These are phyloP conservation scores for Gillenia trifoliata DNA, from an alignment of 306 rosid species.

Conservation along the genomic window DNA sequence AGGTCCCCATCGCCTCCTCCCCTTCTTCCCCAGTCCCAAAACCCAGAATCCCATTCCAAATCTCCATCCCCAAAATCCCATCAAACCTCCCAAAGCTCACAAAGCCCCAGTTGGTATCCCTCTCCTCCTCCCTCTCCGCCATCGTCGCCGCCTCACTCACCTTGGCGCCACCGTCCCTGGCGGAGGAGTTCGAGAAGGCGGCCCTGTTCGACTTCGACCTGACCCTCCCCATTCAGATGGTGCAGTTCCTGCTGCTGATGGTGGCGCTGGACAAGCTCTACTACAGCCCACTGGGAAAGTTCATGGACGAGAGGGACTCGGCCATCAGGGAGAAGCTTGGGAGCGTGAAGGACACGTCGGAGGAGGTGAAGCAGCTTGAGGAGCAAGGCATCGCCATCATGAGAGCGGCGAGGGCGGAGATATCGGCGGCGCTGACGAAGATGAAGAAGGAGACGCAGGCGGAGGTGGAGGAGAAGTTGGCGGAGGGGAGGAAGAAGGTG, in stretches of 20 bases:
- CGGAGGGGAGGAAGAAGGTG: conserved; percentile 74
- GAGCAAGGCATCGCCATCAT: conserved; percentile 65
- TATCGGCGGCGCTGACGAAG: conserved; percentile 70
- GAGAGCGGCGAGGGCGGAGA: conserved; percentile 87
- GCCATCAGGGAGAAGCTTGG: conserved; percentile 68
- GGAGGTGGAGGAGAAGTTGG: conserved; percentile 76
- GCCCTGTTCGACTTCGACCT: conserved; percentile 90
- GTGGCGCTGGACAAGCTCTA: conserved; percentile 75
- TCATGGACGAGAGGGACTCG: conserved; percentile 86
- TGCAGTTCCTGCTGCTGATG: conserved; percentile 72
- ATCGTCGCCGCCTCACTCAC: conserved; percentile 46
- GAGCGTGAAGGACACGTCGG: conserved; percentile 79
- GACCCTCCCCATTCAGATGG: conserved; percentile 74
- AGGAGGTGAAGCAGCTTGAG: conserved; percentile 77
- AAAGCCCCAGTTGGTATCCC: conserved; percentile 25
- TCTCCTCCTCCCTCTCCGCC: conserved; percentile 45
- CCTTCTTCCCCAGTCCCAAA: conserved; percentile 26
- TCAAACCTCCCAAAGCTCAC: conserved; percentile 24
- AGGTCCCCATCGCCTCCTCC: conserved; percentile 33
- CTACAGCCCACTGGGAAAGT: conserved; percentile 72
- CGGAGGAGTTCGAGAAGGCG: conserved; percentile 67
- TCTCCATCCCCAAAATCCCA: conserved; percentile 50
- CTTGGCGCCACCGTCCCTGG: conserved; percentile 59
- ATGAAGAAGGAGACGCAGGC: conserved; percentile 92
- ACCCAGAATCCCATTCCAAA: conserved; percentile 41